Conservation (phyloP, 441 rosid species). For the Omphalea diandra region DNA sequence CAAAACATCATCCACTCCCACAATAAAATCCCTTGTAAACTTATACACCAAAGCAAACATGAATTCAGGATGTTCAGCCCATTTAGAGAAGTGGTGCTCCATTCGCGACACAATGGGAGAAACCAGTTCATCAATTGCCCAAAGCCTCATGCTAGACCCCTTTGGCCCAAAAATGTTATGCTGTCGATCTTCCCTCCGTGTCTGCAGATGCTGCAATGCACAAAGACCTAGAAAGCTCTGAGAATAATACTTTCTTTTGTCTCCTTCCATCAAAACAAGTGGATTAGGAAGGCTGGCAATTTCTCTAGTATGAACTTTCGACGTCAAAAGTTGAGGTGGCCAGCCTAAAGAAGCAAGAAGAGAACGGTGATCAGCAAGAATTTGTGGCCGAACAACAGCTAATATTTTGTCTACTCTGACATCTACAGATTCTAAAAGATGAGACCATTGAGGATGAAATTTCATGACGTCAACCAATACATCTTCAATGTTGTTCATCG, state of each 20-base stretch:
- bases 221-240: conserved; percentile 69
- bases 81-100: conserved; percentile 62
- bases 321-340: conserved; percentile 67
- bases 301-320: conserved; percentile 39
- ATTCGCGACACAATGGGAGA: conserved; percentile 66
- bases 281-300: conserved; percentile 55
- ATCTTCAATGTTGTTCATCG: conserved; percentile 54
- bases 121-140: conserved; percentile 75
- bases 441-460: conserved; percentile 53
- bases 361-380: conserved; percentile 68
- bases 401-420: conserved; percentile 62
- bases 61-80: conserved; percentile 53
- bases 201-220: conserved; percentile 61
- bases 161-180: conserved; percentile 24
- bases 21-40: conserved; percentile 60
- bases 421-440: conserved; percentile 64
- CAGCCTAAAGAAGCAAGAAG: conserved; percentile 80
- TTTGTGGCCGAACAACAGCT: conserved; percentile 56
- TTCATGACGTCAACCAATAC: conserved; percentile 41
- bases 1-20: conserved; percentile 67
- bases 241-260: conserved; percentile 52
- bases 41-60: conserved; percentile 63
- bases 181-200: conserved; percentile 52
- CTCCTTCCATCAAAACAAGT: conserved; percentile 56
- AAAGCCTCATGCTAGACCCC: conserved; percentile 31